Conservation (phyloP, 208 protist genomes). For the Endotrypanum monterogeii region DNA sequence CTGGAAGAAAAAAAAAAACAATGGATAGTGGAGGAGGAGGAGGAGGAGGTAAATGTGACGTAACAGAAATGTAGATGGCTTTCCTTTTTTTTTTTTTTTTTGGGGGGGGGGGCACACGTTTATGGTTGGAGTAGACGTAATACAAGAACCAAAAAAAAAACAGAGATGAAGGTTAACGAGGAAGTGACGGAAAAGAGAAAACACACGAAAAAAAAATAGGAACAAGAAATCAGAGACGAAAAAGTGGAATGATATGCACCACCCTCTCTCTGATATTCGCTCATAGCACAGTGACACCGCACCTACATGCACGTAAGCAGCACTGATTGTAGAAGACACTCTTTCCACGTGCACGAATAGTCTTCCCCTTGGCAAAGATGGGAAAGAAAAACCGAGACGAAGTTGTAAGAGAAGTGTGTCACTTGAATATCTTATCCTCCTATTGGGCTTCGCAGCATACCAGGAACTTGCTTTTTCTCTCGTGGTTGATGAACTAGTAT, state of each 20-base stretch:
- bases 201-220: not conserved
- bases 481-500: not conserved
- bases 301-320: not conserved
- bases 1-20: not conserved
- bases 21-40: not conserved
- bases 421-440: not conserved
- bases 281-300: not conserved
- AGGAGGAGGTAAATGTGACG: not conserved
- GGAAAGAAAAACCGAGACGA: not conserved
- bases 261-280: not conserved
- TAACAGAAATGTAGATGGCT: not conserved
- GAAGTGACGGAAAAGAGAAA: not conserved
- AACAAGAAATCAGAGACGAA: no score
- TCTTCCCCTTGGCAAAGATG: not conserved
- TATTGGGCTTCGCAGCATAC: not conserved
- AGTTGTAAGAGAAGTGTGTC: no score
- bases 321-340: not conserved
- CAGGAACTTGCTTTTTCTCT: not conserved
- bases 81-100: no score
- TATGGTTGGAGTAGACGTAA: no score
- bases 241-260: not conserved
- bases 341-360: not conserved
- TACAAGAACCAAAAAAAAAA: not conserved
- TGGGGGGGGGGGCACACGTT: no score
- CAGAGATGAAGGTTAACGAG: no score